phyloP scores from a whole-genome alignment of 2,329 filamentous ascomycete species.

The Bertia moriformis region DNA sequence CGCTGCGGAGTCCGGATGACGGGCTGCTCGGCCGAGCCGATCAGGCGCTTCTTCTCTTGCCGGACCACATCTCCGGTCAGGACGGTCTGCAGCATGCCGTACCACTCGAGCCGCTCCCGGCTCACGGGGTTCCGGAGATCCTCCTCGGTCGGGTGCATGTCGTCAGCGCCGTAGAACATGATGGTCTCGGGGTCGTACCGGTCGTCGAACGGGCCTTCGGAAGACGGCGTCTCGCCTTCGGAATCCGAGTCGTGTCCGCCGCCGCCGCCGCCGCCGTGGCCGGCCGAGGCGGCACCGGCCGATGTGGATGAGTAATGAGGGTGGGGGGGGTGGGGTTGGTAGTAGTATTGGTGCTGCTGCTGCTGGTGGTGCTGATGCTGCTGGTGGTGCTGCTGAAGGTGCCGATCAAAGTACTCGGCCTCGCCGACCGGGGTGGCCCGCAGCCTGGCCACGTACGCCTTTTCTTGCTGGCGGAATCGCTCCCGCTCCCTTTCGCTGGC shows the following conservation, averaged over 20 bases:
- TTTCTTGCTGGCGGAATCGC: constrained; percentile 72
- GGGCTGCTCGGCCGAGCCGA: constrained; percentile 54
- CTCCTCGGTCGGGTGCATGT: constrained; percentile 74
- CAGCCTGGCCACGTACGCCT: constrained; percentile 84
- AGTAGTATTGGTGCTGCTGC: constrained; percentile 17
- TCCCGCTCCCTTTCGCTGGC: constrained; percentile 31
- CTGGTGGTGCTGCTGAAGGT: constrained; percentile 11
- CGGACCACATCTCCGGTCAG: constrained; percentile 92
- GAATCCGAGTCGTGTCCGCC: constrained; percentile 61
- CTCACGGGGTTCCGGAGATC: constrained; percentile 79
- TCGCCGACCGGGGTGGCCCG: constrained; percentile 53
- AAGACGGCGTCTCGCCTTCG: constrained; percentile 80
- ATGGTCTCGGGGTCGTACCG: constrained; percentile 82
- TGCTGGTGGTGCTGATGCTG: constrained; percentile 50
- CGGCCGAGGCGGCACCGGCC: constrained; percentile 47
- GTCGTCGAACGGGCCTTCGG: constrained; percentile 73
- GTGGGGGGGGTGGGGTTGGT: constrained; percentile 4
- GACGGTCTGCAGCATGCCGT: constrained; percentile 91
- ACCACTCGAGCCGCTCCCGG: constrained; percentile 87
- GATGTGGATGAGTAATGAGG: constrained; percentile 8
- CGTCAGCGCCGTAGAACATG: constrained; percentile 82
- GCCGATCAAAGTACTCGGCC: constrained; percentile 12
- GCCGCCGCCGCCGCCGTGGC: too few relatives aligned
- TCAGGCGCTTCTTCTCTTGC: constrained; percentile 92
- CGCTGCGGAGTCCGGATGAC: constrained; percentile 52